A percentile compares a stretch with the other conserved stretches of the same genome.
These are phyloP conservation scores for Mycena indigotica DNA, from an alignment of 768 basidiomycete species.

Conservation along the genomic window DNA sequence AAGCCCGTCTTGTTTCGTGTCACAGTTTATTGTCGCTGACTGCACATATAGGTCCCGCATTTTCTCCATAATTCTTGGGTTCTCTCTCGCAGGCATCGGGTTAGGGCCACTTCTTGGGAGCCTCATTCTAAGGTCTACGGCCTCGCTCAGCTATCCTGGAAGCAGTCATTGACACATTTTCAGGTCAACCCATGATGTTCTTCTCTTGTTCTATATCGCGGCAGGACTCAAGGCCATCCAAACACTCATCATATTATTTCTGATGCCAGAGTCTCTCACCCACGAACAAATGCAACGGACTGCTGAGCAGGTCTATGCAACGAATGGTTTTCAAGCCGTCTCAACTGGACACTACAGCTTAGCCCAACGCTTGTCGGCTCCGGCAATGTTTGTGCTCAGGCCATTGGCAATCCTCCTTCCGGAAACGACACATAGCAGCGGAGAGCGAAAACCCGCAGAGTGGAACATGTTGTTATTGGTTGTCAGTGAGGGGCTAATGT, in stretches of 20 bases:
- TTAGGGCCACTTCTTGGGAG: conserved; percentile 78
- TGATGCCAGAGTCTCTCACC: conserved; percentile 81
- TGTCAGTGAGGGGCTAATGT: conserved; percentile 50
- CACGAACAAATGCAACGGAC: conserved; percentile 42
- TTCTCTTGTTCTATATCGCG: conserved; percentile 76
- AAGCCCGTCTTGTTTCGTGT: conserved; percentile 1
- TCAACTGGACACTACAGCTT: conserved; percentile 20
- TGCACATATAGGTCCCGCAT: conserved; percentile 51
- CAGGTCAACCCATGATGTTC: conserved; percentile 45
- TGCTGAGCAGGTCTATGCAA: background rate
- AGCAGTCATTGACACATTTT: too few relatives aligned
- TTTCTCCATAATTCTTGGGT: conserved; percentile 67
- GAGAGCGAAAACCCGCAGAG: conserved; percentile 47
- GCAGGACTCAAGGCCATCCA: conserved; percentile 51
- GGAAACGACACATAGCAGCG: conserved; percentile 39
- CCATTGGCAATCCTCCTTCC: conserved; percentile 73
- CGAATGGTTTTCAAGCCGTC: background rate
- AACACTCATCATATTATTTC: conserved; percentile 49
- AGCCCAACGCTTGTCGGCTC: conserved; percentile 40
- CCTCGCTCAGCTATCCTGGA: too few relatives aligned
- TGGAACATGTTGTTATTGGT: conserved; percentile 68
- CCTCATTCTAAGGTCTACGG: conserved; percentile 58
- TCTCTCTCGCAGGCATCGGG: conserved; percentile 74
- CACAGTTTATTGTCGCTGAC: conserved; percentile 6
- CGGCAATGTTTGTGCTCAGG: conserved; percentile 61